Evolutionary conservation across 1,284 basidiomycete genomes (phyloP).

Genomic region (Melampsora abietis-canadensis): DNA sequence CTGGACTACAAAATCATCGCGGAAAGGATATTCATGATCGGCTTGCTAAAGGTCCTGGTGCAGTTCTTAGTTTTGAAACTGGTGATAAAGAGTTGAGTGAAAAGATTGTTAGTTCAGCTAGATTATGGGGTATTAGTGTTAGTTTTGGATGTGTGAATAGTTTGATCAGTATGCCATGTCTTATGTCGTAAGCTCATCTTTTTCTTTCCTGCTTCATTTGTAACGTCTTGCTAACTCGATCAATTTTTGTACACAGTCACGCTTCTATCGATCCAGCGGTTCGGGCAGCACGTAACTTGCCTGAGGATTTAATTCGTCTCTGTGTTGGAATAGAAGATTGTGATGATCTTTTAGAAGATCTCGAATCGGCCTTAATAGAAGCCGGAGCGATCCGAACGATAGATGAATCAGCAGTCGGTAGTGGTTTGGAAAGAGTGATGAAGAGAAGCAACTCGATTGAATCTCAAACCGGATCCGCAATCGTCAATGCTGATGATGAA

Average conservation of each 20-base stretch:
- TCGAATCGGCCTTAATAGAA: conserved; percentile 84
- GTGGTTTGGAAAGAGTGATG: conserved; percentile 46
- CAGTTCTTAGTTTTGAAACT: conserved; percentile 91
- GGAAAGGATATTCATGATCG: conserved; percentile 80
- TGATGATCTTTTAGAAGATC: conserved; percentile 86
- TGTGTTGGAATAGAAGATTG: conserved; percentile 98
- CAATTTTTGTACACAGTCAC: conserved; percentile 62
- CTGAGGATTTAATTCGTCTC: conserved; percentile 94
- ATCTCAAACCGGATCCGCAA: neutral
- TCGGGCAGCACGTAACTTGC: conserved; percentile 86
- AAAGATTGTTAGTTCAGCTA: conserved; percentile 83
- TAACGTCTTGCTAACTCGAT: neutral
- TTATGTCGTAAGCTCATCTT: conserved; percentile 81
- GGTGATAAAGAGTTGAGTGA: conserved; percentile 86
- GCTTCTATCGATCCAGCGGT: conserved; percentile 93
- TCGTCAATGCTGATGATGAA: conserved; percentile 7
- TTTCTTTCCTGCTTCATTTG: conserved; percentile 14
- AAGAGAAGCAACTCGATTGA: neutral
- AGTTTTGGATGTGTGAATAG: conserved; percentile 98
- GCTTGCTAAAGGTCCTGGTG: conserved; percentile 84
- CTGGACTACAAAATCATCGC: conserved; percentile 79
- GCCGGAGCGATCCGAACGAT: conserved; percentile 71
- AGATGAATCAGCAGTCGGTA: conserved; percentile 43
- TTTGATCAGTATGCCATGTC: conserved; percentile 97
- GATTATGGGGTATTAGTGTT: conserved; percentile 95